Percentiles rank a stretch among this genome's conserved stretches.
Conservation (phyloP, 768 basidiomycete genomes). For the Tricholoma sp. region DNA sequence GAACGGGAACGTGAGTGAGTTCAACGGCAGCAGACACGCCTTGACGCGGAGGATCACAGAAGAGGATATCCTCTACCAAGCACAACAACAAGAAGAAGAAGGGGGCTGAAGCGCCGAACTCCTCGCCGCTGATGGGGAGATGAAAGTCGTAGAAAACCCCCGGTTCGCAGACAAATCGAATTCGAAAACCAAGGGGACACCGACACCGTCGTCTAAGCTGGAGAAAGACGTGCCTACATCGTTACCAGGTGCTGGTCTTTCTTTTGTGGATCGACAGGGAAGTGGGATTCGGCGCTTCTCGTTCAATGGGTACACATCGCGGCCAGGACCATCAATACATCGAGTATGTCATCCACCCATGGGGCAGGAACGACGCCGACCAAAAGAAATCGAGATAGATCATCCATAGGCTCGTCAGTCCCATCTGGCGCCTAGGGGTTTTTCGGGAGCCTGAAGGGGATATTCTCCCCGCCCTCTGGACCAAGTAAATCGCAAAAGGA, state of each 20-base stretch:
- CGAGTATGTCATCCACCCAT: background rate
- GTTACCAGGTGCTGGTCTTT: background rate
- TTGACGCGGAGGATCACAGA: conserved; percentile 30
- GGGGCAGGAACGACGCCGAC: background rate
- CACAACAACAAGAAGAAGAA: conserved; percentile 17
- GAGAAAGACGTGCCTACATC: background rate
- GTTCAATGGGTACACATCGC: background rate
- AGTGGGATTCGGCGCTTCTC: background rate
- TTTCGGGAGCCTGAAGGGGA: conserved; percentile 41
- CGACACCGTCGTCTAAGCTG: background rate
- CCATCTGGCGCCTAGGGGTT: conserved; percentile 19
- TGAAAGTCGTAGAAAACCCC: conserved; percentile 52
- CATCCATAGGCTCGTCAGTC: background rate
- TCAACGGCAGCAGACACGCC: conserved; percentile 15
- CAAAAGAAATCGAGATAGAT: background rate
- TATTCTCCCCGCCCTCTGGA: conserved; percentile 29
- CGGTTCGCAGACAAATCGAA: conserved; percentile 26
- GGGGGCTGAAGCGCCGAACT: conserved; percentile 33
- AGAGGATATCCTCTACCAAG: conserved; percentile 18
- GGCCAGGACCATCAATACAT: background rate
- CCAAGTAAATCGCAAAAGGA: background rate
- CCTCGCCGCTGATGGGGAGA: conserved; percentile 12
- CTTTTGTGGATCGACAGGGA: no score
- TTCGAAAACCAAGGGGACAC: background rate
- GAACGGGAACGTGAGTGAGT: background rate